Percentiles rank a stretch among this genome's conserved stretches.
Evolutionary conservation across 2,329 filamentous ascomycete genomes (phyloP).

Genomic region (Fusarium hainanense): DNA sequence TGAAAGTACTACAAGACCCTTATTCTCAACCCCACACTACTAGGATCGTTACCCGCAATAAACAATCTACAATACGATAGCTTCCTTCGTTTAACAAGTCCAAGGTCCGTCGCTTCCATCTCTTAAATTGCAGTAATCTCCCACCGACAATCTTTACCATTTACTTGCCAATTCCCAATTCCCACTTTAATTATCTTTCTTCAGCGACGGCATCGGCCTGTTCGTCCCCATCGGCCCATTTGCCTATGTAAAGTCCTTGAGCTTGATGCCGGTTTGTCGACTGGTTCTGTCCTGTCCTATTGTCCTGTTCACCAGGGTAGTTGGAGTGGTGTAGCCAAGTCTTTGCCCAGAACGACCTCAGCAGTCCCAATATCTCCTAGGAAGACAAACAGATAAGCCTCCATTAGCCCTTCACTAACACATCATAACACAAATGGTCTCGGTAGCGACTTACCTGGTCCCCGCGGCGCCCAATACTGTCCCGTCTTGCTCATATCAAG

Average conservation of each 20-base stretch:
- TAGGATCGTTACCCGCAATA: conserved; percentile 5
- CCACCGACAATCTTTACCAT: conserved; percentile 10
- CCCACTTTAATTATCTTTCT: background rate
- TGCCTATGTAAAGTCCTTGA: background rate
- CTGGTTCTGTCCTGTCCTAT: conserved; percentile 14
- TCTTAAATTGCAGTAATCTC: conserved; percentile 37
- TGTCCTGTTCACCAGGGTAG: conserved; percentile 67
- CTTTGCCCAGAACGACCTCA: conserved; percentile 69
- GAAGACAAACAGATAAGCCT: conserved; percentile 1
- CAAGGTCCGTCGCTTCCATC: conserved; percentile 7
- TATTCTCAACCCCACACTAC: conserved; percentile 38
- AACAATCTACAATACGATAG: conserved; percentile 8
- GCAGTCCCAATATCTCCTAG: conserved; percentile 76
- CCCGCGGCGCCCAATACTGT: conserved; percentile 78
- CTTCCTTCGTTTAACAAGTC: conserved; percentile 23
- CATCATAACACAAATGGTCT: background rate
- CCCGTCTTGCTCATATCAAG: conserved; percentile 75
- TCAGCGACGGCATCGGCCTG: background rate
- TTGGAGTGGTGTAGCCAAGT: conserved; percentile 71
- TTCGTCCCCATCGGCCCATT: background rate
- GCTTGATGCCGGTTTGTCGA: background rate
- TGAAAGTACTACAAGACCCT: conserved; percentile 27
- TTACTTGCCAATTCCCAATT: background rate
- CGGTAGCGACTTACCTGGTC: conserved; percentile 65
- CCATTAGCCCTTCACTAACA: conserved; percentile 17